phyloP scores from a whole-genome alignment of 129 eudicot species.

The Centrapalus pauciflorus region DNA sequence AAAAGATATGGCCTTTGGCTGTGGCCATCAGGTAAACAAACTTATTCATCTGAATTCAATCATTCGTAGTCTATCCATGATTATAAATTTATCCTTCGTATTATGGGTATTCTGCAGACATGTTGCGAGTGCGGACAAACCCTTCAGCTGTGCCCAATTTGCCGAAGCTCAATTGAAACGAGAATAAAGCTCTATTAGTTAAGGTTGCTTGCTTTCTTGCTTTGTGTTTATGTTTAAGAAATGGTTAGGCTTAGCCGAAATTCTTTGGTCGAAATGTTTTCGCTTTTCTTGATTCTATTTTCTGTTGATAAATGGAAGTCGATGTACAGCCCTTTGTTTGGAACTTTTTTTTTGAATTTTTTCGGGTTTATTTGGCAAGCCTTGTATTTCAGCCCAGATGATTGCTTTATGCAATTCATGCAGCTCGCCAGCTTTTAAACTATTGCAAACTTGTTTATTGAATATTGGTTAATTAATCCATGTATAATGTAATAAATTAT shows the following conservation, averaged over 20 bases:
- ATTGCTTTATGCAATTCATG: too few species aligned
- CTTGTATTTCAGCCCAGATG: too few species aligned
- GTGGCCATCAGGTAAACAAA: slow-evolving; percentile 90
- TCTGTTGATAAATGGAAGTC: slow-evolving; percentile 26
- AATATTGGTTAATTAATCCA: too few species aligned
- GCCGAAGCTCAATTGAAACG: slow-evolving; percentile 69
- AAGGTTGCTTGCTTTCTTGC: too few species aligned
- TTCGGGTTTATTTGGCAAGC: neutral
- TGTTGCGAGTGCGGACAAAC: slow-evolving; percentile 86
- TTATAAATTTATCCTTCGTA: neutral
- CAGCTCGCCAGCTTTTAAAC: too few species aligned
- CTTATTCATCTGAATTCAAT: neutral
- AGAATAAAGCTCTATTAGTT: slow-evolving; percentile 80
- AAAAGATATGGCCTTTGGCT: slow-evolving; percentile 98
- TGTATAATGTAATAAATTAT: too few species aligned
- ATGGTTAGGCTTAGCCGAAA: slow-evolving; percentile 5
- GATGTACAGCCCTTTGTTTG: slow-evolving; percentile 13
- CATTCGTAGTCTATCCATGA: neutral
- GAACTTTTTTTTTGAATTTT: neutral
- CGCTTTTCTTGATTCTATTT: neutral
- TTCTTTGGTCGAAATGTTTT: neutral
- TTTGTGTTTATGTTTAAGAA: neutral
- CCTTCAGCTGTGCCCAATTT: slow-evolving; percentile 74
- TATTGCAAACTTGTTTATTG: too few species aligned
- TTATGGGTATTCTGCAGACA: slow-evolving; percentile 44